These are phyloP conservation scores for Eruca vesicaria DNA, from an alignment of 441 rosid species.

Conservation along the genomic window DNA sequence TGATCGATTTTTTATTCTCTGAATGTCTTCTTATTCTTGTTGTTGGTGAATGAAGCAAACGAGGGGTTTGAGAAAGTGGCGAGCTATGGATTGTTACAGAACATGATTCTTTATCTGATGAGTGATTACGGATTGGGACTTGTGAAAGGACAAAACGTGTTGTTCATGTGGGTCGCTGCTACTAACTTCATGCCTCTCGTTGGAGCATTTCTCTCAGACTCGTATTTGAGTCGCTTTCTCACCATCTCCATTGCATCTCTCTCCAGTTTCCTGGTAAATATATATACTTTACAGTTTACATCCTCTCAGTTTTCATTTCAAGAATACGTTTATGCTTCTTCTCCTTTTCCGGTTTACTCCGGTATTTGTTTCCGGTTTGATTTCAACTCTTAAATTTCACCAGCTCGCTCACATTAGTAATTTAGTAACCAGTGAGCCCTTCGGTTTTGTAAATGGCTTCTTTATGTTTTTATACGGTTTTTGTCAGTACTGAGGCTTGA, in stretches of 20 bases:
- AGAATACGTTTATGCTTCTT: neutral
- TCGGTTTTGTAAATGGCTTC: neutral
- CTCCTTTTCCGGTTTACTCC: neutral
- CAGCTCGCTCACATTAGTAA: neutral
- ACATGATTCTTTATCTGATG: conserved; percentile 76
- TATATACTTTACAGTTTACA: neutral
- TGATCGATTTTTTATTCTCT: neutral
- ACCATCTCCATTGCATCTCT: conserved; percentile 69
- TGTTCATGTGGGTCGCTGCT: conserved; percentile 78
- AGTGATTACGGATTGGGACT: conserved; percentile 50
- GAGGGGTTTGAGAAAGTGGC: conserved; percentile 84
- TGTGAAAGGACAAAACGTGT: conserved; percentile 50
- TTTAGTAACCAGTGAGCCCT: neutral
- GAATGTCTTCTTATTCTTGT: neutral
- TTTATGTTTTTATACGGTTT: neutral
- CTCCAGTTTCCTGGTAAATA: conserved; percentile 65
- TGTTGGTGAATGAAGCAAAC: conserved; percentile 48
- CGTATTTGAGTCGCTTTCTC: conserved; percentile 74
- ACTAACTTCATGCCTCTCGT: conserved; percentile 65
- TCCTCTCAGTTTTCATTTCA: neutral
- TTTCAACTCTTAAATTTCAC: neutral
- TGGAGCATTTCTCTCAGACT: conserved; percentile 80
- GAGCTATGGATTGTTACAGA: conserved; percentile 67
- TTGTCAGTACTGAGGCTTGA: neutral
- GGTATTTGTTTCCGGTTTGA: neutral